These are phyloP conservation scores for Thamnidium elegans DNA, from an alignment of 192 early-diverging fungal species.

Conservation along the genomic window DNA sequence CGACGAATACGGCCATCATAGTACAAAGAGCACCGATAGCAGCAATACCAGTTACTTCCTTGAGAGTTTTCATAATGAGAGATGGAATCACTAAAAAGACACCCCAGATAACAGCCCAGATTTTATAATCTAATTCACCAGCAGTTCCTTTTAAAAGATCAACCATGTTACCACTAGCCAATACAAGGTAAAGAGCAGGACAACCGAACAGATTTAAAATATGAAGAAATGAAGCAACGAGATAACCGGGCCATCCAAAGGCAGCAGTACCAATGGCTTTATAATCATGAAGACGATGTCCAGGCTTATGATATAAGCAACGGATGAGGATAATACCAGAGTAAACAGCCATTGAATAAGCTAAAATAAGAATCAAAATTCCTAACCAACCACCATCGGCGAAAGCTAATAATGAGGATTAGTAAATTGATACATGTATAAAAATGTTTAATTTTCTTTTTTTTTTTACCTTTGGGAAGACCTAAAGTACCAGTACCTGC, in stretches of 20 bases:
- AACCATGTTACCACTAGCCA: constrained; percentile 71
- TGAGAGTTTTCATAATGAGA: constrained; percentile 68
- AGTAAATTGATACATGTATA: too few species aligned
- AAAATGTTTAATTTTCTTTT: too few species aligned
- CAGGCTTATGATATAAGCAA: constrained; percentile 71
- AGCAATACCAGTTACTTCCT: constrained; percentile 74
- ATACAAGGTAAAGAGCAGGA: constrained; percentile 67
- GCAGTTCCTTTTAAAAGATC: constrained; percentile 47
- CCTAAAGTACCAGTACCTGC: constrained; percentile 85
- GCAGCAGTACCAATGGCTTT: constrained; percentile 72
- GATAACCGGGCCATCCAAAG: constrained; percentile 65
- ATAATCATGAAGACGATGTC: constrained; percentile 48
- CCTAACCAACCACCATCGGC: constrained; percentile 76
- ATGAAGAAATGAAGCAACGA: constrained; percentile 62
- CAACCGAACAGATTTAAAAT: constrained; percentile 67
- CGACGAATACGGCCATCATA: constrained; percentile 67
- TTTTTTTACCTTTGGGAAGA: constrained; percentile 73
- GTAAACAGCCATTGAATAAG: constrained; percentile 68
- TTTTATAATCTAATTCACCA: constrained; percentile 26
- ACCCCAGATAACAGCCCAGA: constrained; percentile 67
- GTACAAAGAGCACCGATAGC: constrained; percentile 78
- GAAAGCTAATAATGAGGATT: constrained; percentile 42
- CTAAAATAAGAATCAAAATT: constrained; percentile 61
- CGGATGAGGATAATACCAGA: constrained; percentile 71
- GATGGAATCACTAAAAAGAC: constrained; percentile 67